phyloP scores from a whole-genome alignment of 129 eudicot genomes.

The Glebionis coronaria region DNA sequence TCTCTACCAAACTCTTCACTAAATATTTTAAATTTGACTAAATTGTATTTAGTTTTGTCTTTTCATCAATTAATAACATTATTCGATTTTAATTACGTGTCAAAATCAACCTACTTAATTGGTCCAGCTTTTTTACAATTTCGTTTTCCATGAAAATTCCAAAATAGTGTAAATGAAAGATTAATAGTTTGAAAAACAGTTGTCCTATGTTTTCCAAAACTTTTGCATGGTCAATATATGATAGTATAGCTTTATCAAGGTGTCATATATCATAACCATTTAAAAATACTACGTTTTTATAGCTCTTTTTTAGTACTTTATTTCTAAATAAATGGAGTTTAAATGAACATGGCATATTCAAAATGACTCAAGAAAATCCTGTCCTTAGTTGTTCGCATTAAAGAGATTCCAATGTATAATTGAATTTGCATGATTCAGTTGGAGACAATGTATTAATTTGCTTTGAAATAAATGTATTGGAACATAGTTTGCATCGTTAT shows the following conservation, averaged over 20 bases:
- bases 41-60: too few relatives aligned
- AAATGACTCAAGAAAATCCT: constrained; percentile 6
- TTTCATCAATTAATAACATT: too few relatives aligned
- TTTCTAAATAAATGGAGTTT: neutral
- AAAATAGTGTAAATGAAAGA: too few relatives aligned
- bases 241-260: neutral
- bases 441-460: constrained; percentile 18
- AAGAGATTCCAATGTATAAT: constrained; percentile 9
- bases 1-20: too few relatives aligned
- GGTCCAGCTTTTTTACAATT: too few relatives aligned
- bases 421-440: constrained; percentile 19
- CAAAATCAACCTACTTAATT: too few relatives aligned
- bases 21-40: too few relatives aligned
- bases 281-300: too few relatives aligned
- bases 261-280: neutral
- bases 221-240: neutral
- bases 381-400: constrained; percentile 12
- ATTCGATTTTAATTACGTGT: too few relatives aligned
- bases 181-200: neutral
- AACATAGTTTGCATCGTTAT: too few relatives aligned
- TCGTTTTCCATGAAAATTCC: too few relatives aligned
- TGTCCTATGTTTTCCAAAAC: neutral
- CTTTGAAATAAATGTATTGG: constrained; percentile 5
- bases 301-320: neutral
- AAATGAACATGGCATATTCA: constrained; percentile 3